Evolutionary conservation across 176 grass and related monocot species (phyloP), one percentile per base, ranked within the genome.

Genomic region (Canna indica): DNA sequence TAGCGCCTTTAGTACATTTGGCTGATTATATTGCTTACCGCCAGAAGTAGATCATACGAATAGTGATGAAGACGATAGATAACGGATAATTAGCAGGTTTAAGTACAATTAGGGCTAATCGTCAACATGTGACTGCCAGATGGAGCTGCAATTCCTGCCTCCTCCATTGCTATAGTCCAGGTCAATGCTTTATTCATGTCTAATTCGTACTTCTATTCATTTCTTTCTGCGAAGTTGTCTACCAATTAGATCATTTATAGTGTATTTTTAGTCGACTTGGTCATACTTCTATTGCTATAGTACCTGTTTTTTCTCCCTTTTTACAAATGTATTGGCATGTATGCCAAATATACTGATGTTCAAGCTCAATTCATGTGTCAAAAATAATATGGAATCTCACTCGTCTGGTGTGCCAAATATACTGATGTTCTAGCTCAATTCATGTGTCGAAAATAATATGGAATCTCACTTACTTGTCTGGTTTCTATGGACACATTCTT

Each of bases 11-110:
- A 15, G 14, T 52, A 10, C 41, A 70, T 17, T 18, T 70, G 36
- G 68, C 68, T 18, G 28, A 50, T 33, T 52, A 70, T 14, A 70
- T 52, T 27, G 68, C 68, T 28, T 50, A 50, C 46, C 68, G 68
- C 27, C 44, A 70, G 27, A 70, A 52, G 68, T 70, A 70, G 45
- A 68, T 42, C 14, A 41, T 11, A 20, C 50, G 6, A 50, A 50
- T 50, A 14, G 2, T 18, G 50, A 53, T 53, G 50, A 4, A 5
- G 22, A 53, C 6, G 17, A 53, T 22, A 22, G 22, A 53, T 18
- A 24, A 22, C n/a, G 18, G 50, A 53, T n/a, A 53, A 15, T 22
- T 18, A n/a, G 17, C 50, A 24, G 18, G 17, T 4, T 53, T n/a
- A 22, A n/a, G 50, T 53, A n/a, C 13, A 53, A 53, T n/a, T 20